Evolutionary conservation across 73 alveolate species (phyloP).

Genomic region (Paramecium sonneborni): DNA sequence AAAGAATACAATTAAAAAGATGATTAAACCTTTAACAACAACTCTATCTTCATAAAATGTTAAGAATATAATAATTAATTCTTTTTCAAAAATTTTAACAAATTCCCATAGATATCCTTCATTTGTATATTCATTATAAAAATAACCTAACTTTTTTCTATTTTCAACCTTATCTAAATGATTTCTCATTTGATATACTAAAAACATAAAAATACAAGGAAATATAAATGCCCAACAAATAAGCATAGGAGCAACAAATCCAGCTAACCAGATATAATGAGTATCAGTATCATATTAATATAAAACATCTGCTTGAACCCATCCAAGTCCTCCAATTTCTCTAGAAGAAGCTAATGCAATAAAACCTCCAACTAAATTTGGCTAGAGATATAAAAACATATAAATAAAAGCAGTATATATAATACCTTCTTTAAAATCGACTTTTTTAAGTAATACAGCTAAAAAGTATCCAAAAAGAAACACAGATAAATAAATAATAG

Average conservation of each 20-base stretch:
- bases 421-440: background rate
- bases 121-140: conserved; percentile 33
- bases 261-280: background rate
- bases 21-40: conserved; percentile 16
- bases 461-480: background rate
- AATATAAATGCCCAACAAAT: conserved; percentile 44
- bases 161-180: background rate
- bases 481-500: conserved; percentile 3
- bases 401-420: conserved; percentile 30
- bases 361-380: conserved; percentile 46
- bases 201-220: conserved; percentile 18
- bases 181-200: background rate
- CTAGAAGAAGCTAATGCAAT: conserved; percentile 35
- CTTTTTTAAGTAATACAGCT: background rate
- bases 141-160: conserved; percentile 24
- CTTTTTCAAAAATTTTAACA: conserved; percentile 33
- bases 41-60: conserved; percentile 49
- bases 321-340: background rate
- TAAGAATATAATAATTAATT: background rate
- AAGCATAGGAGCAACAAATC: conserved; percentile 32
- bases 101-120: conserved; percentile 55
- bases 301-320: conserved; percentile 52
- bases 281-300: conserved; percentile 30
- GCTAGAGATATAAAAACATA: conserved; percentile 30
- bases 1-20: conserved; percentile 28